Evolutionary conservation across 805 yeast genomes (phyloP).

Genomic region (Sugiyamaella mastotermitis): DNA sequence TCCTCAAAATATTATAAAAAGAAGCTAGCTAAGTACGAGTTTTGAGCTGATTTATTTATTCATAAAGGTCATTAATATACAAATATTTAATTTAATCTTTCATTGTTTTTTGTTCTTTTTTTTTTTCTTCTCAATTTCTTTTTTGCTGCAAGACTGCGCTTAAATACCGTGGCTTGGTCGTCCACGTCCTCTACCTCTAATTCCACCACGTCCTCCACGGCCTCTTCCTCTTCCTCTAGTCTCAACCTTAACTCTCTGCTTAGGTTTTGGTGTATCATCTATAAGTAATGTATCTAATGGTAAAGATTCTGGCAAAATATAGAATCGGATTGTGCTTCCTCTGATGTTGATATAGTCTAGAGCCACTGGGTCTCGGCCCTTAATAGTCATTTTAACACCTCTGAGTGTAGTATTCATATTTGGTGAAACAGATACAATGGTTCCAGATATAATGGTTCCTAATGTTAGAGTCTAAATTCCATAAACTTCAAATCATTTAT

Average conservation of each 20-base stretch:
- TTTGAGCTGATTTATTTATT: too few relatives aligned
- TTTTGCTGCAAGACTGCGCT: too few relatives aligned
- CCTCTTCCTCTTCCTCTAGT: constrained; percentile 24
- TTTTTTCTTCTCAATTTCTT: too few relatives aligned
- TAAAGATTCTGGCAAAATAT: constrained; percentile 77
- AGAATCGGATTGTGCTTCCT: constrained; percentile 83
- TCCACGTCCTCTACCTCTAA: constrained; percentile 23
- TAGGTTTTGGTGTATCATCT: constrained; percentile 39
- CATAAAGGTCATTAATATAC: too few relatives aligned
- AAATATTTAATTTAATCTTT: too few relatives aligned
- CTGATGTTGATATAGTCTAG: constrained; percentile 78
- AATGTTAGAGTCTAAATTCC: constrained; percentile 3
- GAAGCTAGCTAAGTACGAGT: too few relatives aligned
- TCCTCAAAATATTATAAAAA: too few relatives aligned
- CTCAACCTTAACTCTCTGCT: constrained; percentile 19
- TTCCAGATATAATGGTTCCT: constrained; percentile 71
- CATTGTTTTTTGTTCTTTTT: too few relatives aligned
- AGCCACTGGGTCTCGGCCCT: constrained; percentile 59
- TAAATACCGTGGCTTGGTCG: constrained; percentile 16
- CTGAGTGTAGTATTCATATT: constrained; percentile 82
- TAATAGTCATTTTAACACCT: constrained; percentile 72
- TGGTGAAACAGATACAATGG: constrained; percentile 78
- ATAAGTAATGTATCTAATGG: constrained; percentile 48
- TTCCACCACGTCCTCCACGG: constrained; percentile 17
- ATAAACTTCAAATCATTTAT: too few relatives aligned